These are phyloP conservation scores for Symmetrospora coprosmae DNA, from an alignment of 768 basidiomycete genomes.

Conservation along the genomic window DNA sequence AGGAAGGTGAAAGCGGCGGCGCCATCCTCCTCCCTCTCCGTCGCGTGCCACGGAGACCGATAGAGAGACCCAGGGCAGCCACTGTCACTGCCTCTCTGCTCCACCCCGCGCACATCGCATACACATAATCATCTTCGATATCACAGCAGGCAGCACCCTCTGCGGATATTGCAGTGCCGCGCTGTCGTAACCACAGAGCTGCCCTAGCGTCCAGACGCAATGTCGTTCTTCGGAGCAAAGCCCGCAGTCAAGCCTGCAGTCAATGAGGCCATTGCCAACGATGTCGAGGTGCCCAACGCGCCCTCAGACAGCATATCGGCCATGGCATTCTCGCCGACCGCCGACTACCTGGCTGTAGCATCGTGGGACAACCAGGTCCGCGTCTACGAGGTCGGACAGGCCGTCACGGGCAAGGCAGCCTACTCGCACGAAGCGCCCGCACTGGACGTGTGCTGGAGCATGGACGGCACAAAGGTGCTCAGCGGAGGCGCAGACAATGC, in stretches of 20 bases:
- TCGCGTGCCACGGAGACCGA: no score
- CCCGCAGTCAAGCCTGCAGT: neutral
- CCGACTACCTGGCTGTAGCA: constrained; percentile 79
- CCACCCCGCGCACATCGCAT: no score
- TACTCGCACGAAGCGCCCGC: constrained; percentile 83
- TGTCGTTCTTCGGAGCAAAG: no score
- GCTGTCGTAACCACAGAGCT: no score
- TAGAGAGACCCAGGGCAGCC: no score
- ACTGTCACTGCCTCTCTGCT: no score
- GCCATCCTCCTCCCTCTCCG: no score
- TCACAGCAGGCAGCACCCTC: no score
- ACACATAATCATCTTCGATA: no score
- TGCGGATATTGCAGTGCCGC: no score
- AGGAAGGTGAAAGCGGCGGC: no score
- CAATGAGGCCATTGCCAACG: neutral
- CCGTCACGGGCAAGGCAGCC: constrained; percentile 76
- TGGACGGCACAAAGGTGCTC: constrained; percentile 62
- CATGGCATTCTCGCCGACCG: constrained; percentile 65
- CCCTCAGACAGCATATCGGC: constrained; percentile 77
- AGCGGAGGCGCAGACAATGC: constrained; percentile 92
- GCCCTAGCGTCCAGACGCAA: no score
- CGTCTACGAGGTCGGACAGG: constrained; percentile 74
- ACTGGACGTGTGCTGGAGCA: constrained; percentile 72
- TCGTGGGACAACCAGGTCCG: constrained; percentile 87
- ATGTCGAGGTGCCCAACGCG: constrained; percentile 51